Evolutionary conservation across 2,329 filamentous ascomycete genomes (phyloP).

Genomic region (Ceratocystis smalleyi): DNA sequence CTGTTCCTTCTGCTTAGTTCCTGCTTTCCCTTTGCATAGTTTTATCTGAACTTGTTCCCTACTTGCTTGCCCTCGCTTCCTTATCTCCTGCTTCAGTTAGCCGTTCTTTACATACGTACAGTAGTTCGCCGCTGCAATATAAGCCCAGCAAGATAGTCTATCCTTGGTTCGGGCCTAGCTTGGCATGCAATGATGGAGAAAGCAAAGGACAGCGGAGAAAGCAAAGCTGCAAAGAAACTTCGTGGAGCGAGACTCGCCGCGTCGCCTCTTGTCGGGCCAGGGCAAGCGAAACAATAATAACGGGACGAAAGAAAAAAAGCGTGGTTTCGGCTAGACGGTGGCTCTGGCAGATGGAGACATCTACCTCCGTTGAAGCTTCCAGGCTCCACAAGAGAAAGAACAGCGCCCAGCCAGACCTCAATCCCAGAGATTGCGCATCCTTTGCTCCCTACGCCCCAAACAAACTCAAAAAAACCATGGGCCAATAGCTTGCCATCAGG

Average conservation of each 20-base stretch:
- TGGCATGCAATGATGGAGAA: not conserved
- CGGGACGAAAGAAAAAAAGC: too few relatives aligned
- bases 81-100: not conserved
- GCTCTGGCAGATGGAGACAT: too few relatives aligned
- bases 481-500: not conserved
- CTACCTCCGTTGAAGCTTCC: too few relatives aligned
- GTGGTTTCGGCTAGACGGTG: too few relatives aligned
- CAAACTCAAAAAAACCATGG: not conserved
- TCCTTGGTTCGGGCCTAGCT: not conserved
- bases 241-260: not conserved
- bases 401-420: too few relatives aligned
- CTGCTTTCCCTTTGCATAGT: not conserved
- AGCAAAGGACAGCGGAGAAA: too few relatives aligned
- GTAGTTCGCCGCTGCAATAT: not conserved
- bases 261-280: not conserved
- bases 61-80: not conserved
- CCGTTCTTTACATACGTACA: not conserved
- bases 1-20: slow-evolving; percentile 4
- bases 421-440: not conserved
- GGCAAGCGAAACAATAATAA: too few relatives aligned
- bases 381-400: too few relatives aligned
- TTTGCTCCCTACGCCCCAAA: not conserved
- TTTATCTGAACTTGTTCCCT: not conserved
- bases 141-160: too few relatives aligned
- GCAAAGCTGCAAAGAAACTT: too few relatives aligned